These are phyloP conservation scores for Sphaerostilbella broomeana DNA, from an alignment of 2,329 filamentous ascomycete species.

Conservation along the genomic window DNA sequence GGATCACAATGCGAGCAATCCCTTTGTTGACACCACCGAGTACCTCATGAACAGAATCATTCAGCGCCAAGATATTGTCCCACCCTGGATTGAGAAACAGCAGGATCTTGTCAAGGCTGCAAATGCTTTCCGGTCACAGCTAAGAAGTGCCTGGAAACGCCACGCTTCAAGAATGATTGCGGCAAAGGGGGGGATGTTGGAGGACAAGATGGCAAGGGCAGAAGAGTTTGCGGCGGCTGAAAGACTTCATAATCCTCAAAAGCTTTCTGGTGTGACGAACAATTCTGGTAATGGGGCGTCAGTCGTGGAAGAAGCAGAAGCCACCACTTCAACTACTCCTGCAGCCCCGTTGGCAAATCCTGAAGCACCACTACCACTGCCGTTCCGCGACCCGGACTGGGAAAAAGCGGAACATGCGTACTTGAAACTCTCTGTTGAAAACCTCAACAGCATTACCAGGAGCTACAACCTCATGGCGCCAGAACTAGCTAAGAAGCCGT, in stretches of 20 bases:
- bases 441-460: slow-evolving; percentile 73
- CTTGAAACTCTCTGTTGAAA: slow-evolving; percentile 65
- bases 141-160: slow-evolving; percentile 77
- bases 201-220: slow-evolving; percentile 66
- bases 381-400: slow-evolving; percentile 76
- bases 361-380: slow-evolving; percentile 30
- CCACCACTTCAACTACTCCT: background rate
- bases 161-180: slow-evolving; percentile 76
- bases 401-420: slow-evolving; percentile 66
- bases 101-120: slow-evolving; percentile 73
- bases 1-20: slow-evolving; percentile 76
- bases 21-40: slow-evolving; percentile 92
- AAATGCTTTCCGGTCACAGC: slow-evolving; percentile 61
- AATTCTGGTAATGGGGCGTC: background rate
- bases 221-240: slow-evolving; percentile 72
- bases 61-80: slow-evolving; percentile 88
- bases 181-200: slow-evolving; percentile 65
- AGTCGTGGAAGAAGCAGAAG: background rate
- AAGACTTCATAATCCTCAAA: slow-evolving; percentile 53
- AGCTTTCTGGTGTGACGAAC: slow-evolving; percentile 14
- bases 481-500: slow-evolving; percentile 85
- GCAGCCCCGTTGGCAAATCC: slow-evolving; percentile 25
- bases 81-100: slow-evolving; percentile 98
- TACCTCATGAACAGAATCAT: slow-evolving; percentile 99
- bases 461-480: slow-evolving; percentile 96